Evolutionary conservation across 768 basidiomycete genomes (phyloP).

Genomic region (Collybia mongolica): DNA sequence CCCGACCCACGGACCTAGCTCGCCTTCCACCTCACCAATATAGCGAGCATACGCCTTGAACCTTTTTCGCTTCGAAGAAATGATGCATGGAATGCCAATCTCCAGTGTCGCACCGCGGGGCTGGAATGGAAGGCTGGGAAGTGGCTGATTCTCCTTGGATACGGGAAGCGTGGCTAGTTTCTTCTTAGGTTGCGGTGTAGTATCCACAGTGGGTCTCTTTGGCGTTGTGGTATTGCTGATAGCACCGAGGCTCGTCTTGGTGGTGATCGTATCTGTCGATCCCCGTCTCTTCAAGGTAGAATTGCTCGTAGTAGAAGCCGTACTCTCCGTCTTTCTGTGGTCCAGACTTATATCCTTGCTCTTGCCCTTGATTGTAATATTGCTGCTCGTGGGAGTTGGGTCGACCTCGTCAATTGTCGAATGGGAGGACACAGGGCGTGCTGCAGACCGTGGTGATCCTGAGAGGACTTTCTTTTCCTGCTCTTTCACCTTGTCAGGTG

Average conservation of each 20-base stretch:
- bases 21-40: conserved; percentile 84
- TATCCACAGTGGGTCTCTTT: background rate
- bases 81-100: conserved; percentile 89
- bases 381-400: conserved; percentile 17
- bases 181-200: conserved; percentile 5
- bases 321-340: conserved; percentile 46
- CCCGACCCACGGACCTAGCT: conserved; percentile 85
- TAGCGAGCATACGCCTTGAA: conserved; percentile 88
- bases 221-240: background rate
- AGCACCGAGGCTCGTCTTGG: conserved; percentile 16
- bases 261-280: conserved; percentile 48
- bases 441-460: too few relatives aligned
- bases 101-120: conserved; percentile 72
- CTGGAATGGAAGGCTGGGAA: conserved; percentile 16
- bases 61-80: conserved; percentile 76
- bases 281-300: conserved; percentile 39
- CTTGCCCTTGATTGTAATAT: conserved; percentile 19
- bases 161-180: conserved; percentile 19
- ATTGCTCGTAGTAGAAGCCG: conserved; percentile 38
- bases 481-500: conserved; percentile 8
- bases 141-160: conserved; percentile 14
- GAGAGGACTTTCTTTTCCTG: conserved; percentile 1
- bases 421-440: too few relatives aligned
- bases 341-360: conserved; percentile 24
- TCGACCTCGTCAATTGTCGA: conserved; percentile 8